Evolutionary conservation across 495 filamentous ascomycete genomes (phyloP), one percentile per base, ranked within the genome.

Genomic region (Podospora appendiculata): DNA sequence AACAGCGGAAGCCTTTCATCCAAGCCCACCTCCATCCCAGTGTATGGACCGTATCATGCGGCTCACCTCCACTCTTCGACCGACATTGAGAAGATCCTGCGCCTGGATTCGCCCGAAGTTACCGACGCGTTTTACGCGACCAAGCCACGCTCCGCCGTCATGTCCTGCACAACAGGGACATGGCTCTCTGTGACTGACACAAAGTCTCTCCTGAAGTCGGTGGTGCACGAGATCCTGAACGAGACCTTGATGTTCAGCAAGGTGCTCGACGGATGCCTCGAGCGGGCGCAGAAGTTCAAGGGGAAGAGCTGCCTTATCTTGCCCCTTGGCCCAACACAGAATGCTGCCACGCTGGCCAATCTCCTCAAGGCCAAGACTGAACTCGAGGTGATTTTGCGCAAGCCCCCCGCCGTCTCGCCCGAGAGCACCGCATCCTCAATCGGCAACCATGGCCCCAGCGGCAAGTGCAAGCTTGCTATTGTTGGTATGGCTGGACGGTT

Each of bases 11-110:
- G 75, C 9, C 68, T 86, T 32, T 73, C 76, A 47, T 65, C 76
- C 47, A 83, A 83, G 58, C 77, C 78, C 2, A 74, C 79, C 6
- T 76, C 76, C n/a, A 80, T 87, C 41, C 82, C 87, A 0, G 81
- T 94, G 17, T 83, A 86, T 56, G 89, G 84, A 1, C 87, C 89
- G 1, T 94, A 89, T 59, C 90, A 95, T 69, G 87, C 89, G 11
- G 58, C 75, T 1, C 88, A 94, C 64, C 68, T 94, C 8, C 85
- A 89, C 66, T 72, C 72, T 6, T 52, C 70, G 13, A 70, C 71
- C 12, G 80, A 90, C 56, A 70, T 87, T 39, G 75, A 79, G 41
- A 76, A 76, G 48, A 80, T 91, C 42, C 58, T 90, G 25, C 56
- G 59, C 5, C 61, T 77, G 32, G 56, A 69, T 38, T 65, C 73